Percentiles rank a stretch among this genome's conserved stretches.
These are phyloP conservation scores for Nemania sp. DNA, from an alignment of 2,329 filamentous ascomycete genomes.

Conservation along the genomic window DNA sequence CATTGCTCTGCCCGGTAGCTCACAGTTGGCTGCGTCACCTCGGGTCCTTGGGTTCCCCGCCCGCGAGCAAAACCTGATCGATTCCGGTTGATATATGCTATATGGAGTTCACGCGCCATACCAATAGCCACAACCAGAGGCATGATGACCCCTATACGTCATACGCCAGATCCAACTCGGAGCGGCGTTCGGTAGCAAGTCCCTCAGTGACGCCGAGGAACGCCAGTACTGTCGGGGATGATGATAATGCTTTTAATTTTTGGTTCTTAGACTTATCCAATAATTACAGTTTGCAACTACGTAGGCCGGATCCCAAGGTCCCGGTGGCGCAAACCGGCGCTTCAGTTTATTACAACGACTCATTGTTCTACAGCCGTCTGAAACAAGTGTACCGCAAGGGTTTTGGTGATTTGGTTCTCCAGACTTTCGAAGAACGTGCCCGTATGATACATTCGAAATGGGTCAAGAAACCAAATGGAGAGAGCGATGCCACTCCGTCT, in stretches of 20 bases:
- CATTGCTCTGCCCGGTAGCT: constrained; percentile 3
- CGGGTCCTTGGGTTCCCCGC: constrained; percentile 4
- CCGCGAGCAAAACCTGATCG: neutral
- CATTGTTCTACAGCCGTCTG: constrained; percentile 32
- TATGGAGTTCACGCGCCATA: constrained; percentile 11
- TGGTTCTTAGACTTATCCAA: constrained; percentile 40
- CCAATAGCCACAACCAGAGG: constrained; percentile 13
- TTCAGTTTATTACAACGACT: constrained; percentile 30
- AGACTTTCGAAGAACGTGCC: constrained; percentile 30
- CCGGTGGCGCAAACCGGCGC: constrained; percentile 24
- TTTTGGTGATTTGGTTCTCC: constrained; percentile 24
- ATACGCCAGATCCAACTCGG: neutral
- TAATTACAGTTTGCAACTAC: constrained; percentile 34
- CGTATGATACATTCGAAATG: constrained; percentile 35
- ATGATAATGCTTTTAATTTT: constrained; percentile 28
- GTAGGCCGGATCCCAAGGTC: constrained; percentile 28
- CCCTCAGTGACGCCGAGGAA: constrained; percentile 20
- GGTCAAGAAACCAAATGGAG: constrained; percentile 35
- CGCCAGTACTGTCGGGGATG: constrained; percentile 7
- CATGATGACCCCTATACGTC: constrained; percentile 8
- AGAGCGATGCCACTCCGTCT: constrained; percentile 29
- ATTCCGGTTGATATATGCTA: neutral
- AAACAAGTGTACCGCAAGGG: constrained; percentile 31
- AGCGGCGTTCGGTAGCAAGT: neutral
- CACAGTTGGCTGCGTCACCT: neutral